Evolutionary conservation across 345 rosid genomes (phyloP).

Genomic region (Moricandia arvensis): DNA sequence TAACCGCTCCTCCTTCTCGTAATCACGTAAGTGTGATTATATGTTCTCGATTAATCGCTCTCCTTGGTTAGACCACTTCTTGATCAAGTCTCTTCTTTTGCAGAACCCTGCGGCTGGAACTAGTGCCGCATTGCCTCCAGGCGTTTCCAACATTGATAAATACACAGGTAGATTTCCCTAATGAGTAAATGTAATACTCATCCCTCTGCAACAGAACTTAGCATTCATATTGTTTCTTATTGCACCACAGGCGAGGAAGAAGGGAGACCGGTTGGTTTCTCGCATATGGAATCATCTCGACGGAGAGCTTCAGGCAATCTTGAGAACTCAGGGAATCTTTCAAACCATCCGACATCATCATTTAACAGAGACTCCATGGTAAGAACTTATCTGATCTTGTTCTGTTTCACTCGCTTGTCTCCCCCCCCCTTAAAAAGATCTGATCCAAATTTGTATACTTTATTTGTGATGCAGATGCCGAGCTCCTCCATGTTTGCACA

Average conservation of each 20-base stretch:
- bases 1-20: conserved; percentile 69
- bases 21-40: conserved; percentile 28
- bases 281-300: conserved; percentile 59
- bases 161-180: conserved; percentile 48
- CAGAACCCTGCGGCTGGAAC: conserved; percentile 71
- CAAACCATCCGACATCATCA: conserved; percentile 68
- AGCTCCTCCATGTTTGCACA: conserved; percentile 58
- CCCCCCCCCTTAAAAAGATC: not conserved
- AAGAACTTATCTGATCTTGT: conserved; percentile 1
- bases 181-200: not conserved
- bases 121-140: conserved; percentile 61
- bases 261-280: conserved; percentile 42
- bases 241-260: conserved; percentile 56
- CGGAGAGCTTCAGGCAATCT: conserved; percentile 65
- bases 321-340: conserved; percentile 51
- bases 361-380: conserved; percentile 40
- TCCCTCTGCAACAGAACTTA: conserved; percentile 1
- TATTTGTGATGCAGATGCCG: conserved; percentile 45
- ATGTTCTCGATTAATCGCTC: not conserved
- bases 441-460: not conserved
- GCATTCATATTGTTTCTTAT: conserved; percentile 12
- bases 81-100: conserved; percentile 10
- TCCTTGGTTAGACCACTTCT: not conserved
- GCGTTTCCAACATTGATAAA: conserved; percentile 51
- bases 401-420: not conserved